Evolutionary conservation across 805 yeast species (phyloP).

Genomic region (Candida methanosorbosa): DNA sequence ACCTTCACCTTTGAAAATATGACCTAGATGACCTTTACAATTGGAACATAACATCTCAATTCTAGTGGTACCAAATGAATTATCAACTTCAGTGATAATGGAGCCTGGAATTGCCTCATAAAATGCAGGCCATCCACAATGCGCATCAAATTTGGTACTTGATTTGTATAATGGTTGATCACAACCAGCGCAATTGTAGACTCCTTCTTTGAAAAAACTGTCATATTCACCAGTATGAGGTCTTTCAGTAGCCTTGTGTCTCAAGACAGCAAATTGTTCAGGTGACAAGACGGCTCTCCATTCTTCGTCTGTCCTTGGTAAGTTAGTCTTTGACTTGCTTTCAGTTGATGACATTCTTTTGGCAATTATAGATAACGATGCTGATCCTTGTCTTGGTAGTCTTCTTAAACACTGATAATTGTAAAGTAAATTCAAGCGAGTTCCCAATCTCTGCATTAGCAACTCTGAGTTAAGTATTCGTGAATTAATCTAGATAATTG

Average conservation of each 20-base stretch:
- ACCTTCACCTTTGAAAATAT: conserved; percentile 91
- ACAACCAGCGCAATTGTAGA: conserved; percentile 84
- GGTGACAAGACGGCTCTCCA: conserved; percentile 79
- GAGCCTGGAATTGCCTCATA: conserved; percentile 84
- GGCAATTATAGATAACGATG: no score
- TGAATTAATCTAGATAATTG: no score
- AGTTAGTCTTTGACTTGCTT: no score
- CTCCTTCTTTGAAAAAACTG: conserved; percentile 43
- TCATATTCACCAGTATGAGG: conserved; percentile 58
- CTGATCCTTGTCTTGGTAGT: no score
- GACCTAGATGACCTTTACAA: conserved; percentile 96
- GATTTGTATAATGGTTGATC: conserved; percentile 70
- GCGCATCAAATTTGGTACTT: conserved; percentile 74
- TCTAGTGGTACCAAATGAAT: conserved; percentile 66
- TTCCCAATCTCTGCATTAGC: no score
- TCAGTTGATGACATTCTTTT: no score
- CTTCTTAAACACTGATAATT: no score
- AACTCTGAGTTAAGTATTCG: no score
- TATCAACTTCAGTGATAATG: conserved; percentile 52
- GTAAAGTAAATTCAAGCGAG: no score
- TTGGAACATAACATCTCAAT: conserved; percentile 82
- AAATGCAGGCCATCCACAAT: conserved; percentile 99
- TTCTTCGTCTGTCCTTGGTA: conserved; percentile 51
- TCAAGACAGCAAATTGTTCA: conserved; percentile 67
- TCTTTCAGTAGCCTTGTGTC: conserved; percentile 66